These are phyloP conservation scores for Sarocladium strictum DNA, from an alignment of 2,329 filamentous ascomycete genomes.

Conservation along the genomic window DNA sequence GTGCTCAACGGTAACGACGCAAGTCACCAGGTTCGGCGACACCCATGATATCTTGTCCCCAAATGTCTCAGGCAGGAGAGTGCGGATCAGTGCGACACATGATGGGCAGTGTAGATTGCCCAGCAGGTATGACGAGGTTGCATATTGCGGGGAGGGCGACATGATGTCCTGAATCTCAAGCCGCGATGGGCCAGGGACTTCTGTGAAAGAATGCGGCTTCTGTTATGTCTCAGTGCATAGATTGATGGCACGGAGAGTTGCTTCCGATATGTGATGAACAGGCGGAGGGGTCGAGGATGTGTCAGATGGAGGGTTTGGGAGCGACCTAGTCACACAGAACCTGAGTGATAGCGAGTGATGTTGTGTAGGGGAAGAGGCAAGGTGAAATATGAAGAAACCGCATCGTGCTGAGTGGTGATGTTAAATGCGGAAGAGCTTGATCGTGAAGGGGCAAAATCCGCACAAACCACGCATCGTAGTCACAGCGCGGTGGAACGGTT, in stretches of 20 bases:
- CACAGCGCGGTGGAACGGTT: neutral
- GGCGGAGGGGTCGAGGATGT: neutral
- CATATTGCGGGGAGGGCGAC: constrained; percentile 1
- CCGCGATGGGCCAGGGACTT: neutral
- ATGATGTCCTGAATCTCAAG: neutral
- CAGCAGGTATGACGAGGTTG: constrained; percentile 57
- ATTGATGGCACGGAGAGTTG: constrained; percentile 1
- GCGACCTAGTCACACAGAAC: neutral
- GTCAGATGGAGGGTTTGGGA: neutral
- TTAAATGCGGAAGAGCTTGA: neutral
- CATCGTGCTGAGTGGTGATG: neutral
- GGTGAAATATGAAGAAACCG: neutral
- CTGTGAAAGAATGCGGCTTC: neutral
- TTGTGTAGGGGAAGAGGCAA: neutral
- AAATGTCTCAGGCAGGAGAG: constrained; percentile 44
- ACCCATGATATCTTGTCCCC: constrained; percentile 47
- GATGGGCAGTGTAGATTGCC: constrained; percentile 74
- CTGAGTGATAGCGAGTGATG: no score
- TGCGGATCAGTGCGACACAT: constrained; percentile 62
- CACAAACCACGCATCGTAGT: constrained; percentile 12
- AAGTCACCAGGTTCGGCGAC: constrained; percentile 65
- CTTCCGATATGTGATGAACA: neutral
- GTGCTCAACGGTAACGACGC: constrained; percentile 59
- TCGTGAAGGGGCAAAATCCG: constrained; percentile 8
- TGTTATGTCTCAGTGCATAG: constrained; percentile 5